Conservation (phyloP, 306 rosid species). For the Glycyrrhiza uralensis region DNA sequence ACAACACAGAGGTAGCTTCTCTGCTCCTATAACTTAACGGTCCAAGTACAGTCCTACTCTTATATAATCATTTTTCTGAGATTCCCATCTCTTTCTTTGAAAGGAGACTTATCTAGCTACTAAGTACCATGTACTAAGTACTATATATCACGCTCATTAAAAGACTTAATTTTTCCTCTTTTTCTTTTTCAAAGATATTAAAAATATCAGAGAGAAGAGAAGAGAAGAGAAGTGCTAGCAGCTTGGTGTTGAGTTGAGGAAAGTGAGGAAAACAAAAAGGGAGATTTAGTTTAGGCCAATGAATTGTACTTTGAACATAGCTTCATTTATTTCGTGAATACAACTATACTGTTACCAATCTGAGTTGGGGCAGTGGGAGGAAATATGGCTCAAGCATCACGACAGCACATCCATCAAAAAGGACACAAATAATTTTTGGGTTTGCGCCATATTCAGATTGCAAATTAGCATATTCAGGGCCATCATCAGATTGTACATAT, state of each 20-base stretch:
- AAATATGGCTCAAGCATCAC: not conserved
- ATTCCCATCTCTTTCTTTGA: slow-evolving; percentile 27
- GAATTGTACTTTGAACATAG: slow-evolving; percentile 25
- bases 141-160: slow-evolving; percentile 6
- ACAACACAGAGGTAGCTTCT: slow-evolving; percentile 42
- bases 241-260: no score
- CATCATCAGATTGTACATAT: not conserved
- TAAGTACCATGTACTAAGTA: slow-evolving; percentile 21
- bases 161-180: not conserved
- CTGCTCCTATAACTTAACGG: slow-evolving; percentile 43
- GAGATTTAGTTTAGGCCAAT: slow-evolving; percentile 28
- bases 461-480: not conserved
- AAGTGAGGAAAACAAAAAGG: slow-evolving; percentile 26
- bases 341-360: slow-evolving; percentile 28
- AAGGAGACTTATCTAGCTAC: slow-evolving; percentile 9
- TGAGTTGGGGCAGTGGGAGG: slow-evolving; percentile 25
- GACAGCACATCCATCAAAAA: not conserved
- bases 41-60: slow-evolving; percentile 38
- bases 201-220: no score
- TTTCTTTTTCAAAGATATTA: no score
- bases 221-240: no score
- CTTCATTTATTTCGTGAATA: slow-evolving; percentile 31
- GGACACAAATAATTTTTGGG: slow-evolving; percentile 11
- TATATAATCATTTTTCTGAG: slow-evolving; percentile 38
- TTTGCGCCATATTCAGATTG: not conserved